Evolutionary conservation across 2,329 filamentous ascomycete genomes (phyloP).

Genomic region (Ceratocystis cubensis): DNA sequence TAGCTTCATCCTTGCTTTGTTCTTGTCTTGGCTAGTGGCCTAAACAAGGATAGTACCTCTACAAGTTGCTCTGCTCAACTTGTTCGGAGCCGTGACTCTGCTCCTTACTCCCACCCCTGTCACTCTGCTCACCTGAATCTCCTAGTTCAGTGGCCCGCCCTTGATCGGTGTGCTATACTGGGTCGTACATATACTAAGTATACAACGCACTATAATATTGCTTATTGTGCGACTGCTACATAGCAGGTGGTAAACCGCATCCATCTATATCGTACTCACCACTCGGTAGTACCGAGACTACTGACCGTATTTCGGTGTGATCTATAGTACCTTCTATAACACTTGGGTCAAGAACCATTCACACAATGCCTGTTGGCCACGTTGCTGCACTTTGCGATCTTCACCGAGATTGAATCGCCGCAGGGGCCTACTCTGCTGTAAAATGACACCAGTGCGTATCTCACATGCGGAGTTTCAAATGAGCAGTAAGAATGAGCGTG

Average conservation of each 20-base stretch:
- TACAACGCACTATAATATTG: not conserved
- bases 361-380: not conserved
- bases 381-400: not conserved
- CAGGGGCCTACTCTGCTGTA: not conserved
- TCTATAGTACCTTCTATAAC: not conserved
- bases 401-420: not conserved
- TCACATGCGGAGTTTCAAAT: not conserved
- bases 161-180: constrained; percentile 6
- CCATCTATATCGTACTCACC: not conserved
- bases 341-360: not conserved
- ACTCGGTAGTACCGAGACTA: not conserved
- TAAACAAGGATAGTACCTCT: not conserved
- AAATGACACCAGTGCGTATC: not conserved
- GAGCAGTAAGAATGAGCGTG: no score
- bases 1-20: constrained; percentile 2
- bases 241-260: not conserved
- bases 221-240: not conserved
- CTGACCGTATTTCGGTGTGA: constrained; percentile 4
- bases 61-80: not conserved
- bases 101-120: not conserved
- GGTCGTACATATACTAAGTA: not conserved
- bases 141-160: not conserved
- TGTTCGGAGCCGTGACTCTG: constrained; percentile 6
- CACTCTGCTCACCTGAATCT: constrained; percentile 3
- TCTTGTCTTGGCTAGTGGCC: not conserved